These are phyloP conservation scores for Quercus alba DNA, from an alignment of 306 rosid genomes.

Conservation along the genomic window DNA sequence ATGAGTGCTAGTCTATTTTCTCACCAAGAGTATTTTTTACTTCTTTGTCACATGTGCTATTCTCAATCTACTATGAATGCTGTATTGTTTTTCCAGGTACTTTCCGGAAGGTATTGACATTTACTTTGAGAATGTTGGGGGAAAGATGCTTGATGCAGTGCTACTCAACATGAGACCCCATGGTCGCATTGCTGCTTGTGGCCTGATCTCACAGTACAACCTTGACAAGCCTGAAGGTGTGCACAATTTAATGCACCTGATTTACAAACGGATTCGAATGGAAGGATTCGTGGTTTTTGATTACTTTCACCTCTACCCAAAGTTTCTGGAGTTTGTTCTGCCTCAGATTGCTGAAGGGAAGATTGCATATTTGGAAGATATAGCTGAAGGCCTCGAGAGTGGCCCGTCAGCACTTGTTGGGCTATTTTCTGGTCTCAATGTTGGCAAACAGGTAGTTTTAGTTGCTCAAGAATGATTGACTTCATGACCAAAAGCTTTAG, in stretches of 20 bases:
- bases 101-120: not conserved
- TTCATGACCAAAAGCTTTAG: not conserved
- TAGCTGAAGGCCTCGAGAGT: slow-evolving; percentile 27
- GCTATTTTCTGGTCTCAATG: slow-evolving; percentile 31
- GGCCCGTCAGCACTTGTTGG: slow-evolving; percentile 32
- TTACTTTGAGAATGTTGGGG: not conserved
- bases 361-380: slow-evolving; percentile 26
- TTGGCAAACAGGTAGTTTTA: slow-evolving; percentile 34
- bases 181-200: not conserved
- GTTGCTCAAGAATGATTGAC: not conserved
- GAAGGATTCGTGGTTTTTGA: slow-evolving; percentile 13
- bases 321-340: slow-evolving; percentile 23
- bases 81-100: not conserved
- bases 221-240: slow-evolving; percentile 30
- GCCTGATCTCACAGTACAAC: slow-evolving; percentile 44
- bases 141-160: not conserved
- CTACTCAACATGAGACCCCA: not conserved
- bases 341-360: slow-evolving; percentile 25
- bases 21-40: no score
- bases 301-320: slow-evolving; percentile 13
- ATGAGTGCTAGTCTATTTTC: no score
- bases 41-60: no score
- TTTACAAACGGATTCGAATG: slow-evolving; percentile 6
- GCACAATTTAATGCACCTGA: slow-evolving; percentile 12
- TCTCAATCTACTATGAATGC: not conserved